phyloP scores from a whole-genome alignment of 192 early-diverging fungal species.

The Umbelopsis sp. region DNA sequence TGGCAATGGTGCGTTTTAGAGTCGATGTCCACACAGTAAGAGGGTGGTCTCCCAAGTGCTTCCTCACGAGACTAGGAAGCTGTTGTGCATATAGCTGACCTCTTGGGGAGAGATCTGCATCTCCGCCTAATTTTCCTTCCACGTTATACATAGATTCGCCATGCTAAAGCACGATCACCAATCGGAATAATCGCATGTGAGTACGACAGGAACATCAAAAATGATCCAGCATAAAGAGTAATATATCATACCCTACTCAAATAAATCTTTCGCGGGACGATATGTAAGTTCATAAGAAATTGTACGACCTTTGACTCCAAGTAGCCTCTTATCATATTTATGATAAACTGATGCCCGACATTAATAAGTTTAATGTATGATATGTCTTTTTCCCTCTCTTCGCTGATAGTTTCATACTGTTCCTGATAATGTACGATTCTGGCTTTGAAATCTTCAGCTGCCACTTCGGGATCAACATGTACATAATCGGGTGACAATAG shows the following conservation, averaged over 20 bases:
- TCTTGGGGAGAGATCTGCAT: conserved; percentile 85
- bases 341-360: conserved; percentile 87
- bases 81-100: conserved; percentile 85
- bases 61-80: conserved; percentile 80
- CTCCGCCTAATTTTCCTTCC: conserved; percentile 91
- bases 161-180: conserved; percentile 56
- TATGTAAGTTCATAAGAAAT: conserved; percentile 99
- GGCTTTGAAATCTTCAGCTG: conserved; percentile 89
- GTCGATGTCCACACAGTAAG: conserved; percentile 98
- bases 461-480: conserved; percentile 82
- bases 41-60: conserved; percentile 72
- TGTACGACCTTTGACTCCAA: conserved; percentile 97
- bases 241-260: conserved; percentile 68
- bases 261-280: conserved; percentile 90
- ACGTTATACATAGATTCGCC: conserved; percentile 97
- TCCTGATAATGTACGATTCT: conserved; percentile 93
- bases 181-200: not conserved
- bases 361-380: conserved; percentile 96
- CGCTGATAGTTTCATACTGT: conserved; percentile 87
- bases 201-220: no score
- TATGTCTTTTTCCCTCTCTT: conserved; percentile 50
- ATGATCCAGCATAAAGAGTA: no score
- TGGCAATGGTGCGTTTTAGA: conserved; percentile 91
- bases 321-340: conserved; percentile 95
- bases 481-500: conserved; percentile 93